Evolutionary conservation across 148 eudicot genomes (phyloP).

Genomic region (Silene conica): DNA sequence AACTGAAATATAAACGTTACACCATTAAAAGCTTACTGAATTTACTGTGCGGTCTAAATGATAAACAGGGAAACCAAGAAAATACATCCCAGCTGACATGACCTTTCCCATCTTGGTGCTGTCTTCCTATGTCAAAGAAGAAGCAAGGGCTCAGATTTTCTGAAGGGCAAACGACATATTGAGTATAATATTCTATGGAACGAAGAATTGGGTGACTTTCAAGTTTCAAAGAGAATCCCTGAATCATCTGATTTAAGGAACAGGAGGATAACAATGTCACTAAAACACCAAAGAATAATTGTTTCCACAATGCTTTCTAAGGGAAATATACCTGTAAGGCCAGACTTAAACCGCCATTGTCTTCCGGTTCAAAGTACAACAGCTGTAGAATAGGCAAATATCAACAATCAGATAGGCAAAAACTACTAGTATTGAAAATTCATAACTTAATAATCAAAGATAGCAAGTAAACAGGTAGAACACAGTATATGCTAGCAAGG

Average conservation of each 20-base stretch:
- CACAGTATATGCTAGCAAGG: not conserved
- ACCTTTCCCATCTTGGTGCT: constrained; percentile 73
- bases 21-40: constrained; percentile 43
- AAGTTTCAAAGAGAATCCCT: not conserved
- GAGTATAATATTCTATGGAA: not conserved
- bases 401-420: not conserved
- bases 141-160: constrained; percentile 9
- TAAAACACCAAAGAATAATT: not conserved
- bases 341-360: constrained; percentile 82
- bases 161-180: not conserved
- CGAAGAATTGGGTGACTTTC: not conserved
- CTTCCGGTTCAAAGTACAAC: constrained; percentile 79
- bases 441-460: not conserved
- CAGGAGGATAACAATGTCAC: not conserved
- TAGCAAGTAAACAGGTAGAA: not conserved
- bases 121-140: constrained; percentile 58
- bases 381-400: constrained; percentile 50
- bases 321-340: constrained; percentile 66
- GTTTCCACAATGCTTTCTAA: not conserved
- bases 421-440: not conserved
- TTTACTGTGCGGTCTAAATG: constrained; percentile 54
- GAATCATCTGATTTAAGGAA: not conserved
- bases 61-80: constrained; percentile 92
- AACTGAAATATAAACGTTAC: not conserved
- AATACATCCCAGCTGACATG: constrained; percentile 95